A percentile compares a stretch with the other conserved stretches of the same genome.
phyloP scores from a whole-genome alignment of 768 basidiomycete species.

The Neoboletus subvelutipes region DNA sequence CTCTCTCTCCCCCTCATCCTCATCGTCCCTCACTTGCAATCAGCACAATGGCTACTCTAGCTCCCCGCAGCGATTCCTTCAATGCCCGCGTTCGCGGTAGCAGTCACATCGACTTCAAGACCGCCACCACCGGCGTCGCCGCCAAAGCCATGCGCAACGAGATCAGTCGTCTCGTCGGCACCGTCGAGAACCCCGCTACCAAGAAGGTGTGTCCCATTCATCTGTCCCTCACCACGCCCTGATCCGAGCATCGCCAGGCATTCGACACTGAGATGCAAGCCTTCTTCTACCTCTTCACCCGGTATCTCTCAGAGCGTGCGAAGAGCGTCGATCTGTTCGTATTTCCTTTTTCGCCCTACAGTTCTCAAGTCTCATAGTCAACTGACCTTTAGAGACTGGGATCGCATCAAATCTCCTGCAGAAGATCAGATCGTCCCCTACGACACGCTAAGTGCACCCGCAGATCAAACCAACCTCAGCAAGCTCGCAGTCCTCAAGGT shows the following conservation, averaged over 20 bases:
- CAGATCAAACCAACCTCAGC: constrained; percentile 51
- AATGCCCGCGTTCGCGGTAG: constrained; percentile 72
- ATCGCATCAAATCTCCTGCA: constrained; percentile 59
- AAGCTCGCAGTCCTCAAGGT: constrained; percentile 79
- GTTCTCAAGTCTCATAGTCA: constrained; percentile 3
- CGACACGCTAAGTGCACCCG: constrained; percentile 44
- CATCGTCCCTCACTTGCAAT: constrained; percentile 12
- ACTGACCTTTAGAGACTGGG: constrained; percentile 32
- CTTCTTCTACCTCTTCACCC: constrained; percentile 81
- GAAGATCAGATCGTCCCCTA: constrained; percentile 65
- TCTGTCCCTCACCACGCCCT: constrained; percentile 7
- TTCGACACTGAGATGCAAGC: constrained; percentile 84
- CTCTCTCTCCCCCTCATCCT: background rate
- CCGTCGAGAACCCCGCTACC: constrained; percentile 73
- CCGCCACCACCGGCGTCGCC: constrained; percentile 91
- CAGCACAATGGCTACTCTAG: constrained; percentile 54
- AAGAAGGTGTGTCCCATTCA: constrained; percentile 62
- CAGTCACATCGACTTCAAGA: constrained; percentile 93
- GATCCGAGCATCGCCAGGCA: constrained; percentile 41
- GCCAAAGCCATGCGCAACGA: constrained; percentile 99
- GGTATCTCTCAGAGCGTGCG: constrained; percentile 71
- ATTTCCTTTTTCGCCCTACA: constrained; percentile 14
- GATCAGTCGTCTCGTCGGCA: constrained; percentile 88
- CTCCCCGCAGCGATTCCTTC: constrained; percentile 68
- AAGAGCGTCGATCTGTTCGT: constrained; percentile 68